Evolutionary conservation across 225 moss, liverwort and hornwort genomes (phyloP), one percentile per base, ranked within the genome.

Genomic region (Antitrichia curtipendula): DNA sequence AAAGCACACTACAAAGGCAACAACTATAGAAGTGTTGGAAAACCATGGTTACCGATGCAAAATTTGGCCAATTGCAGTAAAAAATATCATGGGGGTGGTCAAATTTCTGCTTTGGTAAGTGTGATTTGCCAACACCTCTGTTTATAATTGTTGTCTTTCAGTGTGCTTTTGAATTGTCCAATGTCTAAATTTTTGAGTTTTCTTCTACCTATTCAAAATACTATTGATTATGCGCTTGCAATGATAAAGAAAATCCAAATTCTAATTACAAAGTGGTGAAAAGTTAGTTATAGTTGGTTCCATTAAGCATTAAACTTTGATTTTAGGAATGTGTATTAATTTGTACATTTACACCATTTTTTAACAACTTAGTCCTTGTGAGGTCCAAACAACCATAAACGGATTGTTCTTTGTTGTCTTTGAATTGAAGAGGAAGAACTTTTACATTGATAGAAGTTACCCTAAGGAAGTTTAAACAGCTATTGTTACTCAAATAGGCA

Each of bases 341-440:
- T 17, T 45, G 16, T 0, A 18, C 10, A 72, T 29, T 17, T 72
- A 10, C 6, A 45, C 18, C 29, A 72, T 10, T 45, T 29, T 3
- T 72, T 28, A 17, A 10, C 71, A 43, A 71, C 2, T 6, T 16
- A 10, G 29, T 49, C 3, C 0, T 1, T 20, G n/a, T 74, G 12
- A 72, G 20, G 7, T 50, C 1, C 8, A 31, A 20, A 1, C 20
- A 49, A 74, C 20, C 2, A 31, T 4, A 74, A 31, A 32, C 20
- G 32, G 21, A 32, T 74, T 50, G 32, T 20, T 50, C 2, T 50
- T 12, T 74, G 7, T 20, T 74, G 12, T 18, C 3, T 74, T 0
- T 50, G 1, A 34, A 75, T 0, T 2, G 1, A 21, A 13, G 4
- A 4, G 0, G 3, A 34, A 19, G 21, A 50, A 7, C 0, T 21